Base-by-base conservation (phyloP, 345 rosid species). In the Hirschfeldia incana region DNA sequence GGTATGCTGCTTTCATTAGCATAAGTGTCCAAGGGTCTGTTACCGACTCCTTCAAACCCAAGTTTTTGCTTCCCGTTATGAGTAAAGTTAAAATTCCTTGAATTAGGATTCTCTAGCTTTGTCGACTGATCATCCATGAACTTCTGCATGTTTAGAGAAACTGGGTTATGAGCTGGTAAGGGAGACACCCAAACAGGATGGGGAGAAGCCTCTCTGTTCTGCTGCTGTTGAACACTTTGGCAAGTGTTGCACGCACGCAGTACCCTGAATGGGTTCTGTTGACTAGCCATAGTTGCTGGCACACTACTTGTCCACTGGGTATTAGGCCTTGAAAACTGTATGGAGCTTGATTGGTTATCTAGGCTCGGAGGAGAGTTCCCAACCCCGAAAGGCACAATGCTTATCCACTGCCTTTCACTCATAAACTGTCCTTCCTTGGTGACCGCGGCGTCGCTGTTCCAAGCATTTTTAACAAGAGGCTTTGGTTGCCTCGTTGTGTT, bases 1-100 rank as follows among this genome's bases (percentile, higher is more conserved):
- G 98, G 88, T 76, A 91, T 91, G 77, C 88, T 72, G 32, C 90
- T 86, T 34, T 91, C 98, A 58, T 88, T 91, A 46, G 91, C 81
- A 78, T 80, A 86, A 39, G 80, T 76, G 76, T 91, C 95, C 39
- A 83, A 49, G 1, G 91, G 73, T 21, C 84, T 86, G 67, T 70
- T 69, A 65, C 85, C 82, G 88, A 53, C 82, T 81, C 81, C 87
- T 72, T 87, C 55, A 80, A 63, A 60, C 21, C 83, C 83, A 57
- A 70, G 72, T 46, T 87, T 84, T 64, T 82, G 69, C 70, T 74
- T 82, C 42, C 80, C 70, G 36, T 62, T 58, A 75, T 69, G 79
- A 69, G 82, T 13, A 67, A 76, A 75, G 65, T 73, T 85, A 63
- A 82, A 72, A 78, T 70, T 84, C 59, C 72, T 63, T 58, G 81